Conservation (phyloP, 208 protist genomes). For the Leishmania tarentolae region DNA sequence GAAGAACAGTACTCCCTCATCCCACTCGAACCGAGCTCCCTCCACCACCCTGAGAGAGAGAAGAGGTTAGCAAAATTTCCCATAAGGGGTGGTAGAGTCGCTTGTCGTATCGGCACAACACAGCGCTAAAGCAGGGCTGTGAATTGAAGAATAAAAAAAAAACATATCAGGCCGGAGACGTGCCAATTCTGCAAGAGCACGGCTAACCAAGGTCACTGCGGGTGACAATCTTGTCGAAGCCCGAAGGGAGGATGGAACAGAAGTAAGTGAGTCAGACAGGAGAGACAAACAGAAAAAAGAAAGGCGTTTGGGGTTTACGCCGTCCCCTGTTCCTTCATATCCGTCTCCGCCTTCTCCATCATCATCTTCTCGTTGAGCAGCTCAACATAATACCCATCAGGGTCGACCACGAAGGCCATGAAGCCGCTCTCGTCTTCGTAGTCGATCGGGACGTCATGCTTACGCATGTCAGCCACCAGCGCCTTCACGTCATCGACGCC, state of each 20-base stretch:
- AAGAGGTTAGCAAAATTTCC: background rate
- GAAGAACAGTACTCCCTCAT: background rate
- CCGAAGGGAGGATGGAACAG: background rate
- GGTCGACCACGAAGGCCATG: constrained; percentile 88
- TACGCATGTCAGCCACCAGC: constrained; percentile 44
- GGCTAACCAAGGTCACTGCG: too few species aligned
- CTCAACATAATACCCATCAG: constrained; percentile 88
- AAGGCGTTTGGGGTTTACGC: constrained; percentile 10
- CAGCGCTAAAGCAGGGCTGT: background rate
- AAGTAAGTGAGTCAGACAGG: background rate
- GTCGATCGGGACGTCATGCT: constrained; percentile 59
- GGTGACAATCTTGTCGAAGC: background rate
- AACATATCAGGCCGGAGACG: too few species aligned
- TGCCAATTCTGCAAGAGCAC: background rate
- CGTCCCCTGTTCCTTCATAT: constrained; percentile 81
- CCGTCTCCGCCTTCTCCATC: constrained; percentile 51
- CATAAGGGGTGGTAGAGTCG: background rate
- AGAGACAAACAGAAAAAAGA: background rate
- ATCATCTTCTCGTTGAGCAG: constrained; percentile 80
- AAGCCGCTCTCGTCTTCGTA: constrained; percentile 78
- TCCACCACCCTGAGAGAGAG: background rate
- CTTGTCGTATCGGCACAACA: background rate
- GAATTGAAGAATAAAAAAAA: background rate
- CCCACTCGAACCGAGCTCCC: background rate
- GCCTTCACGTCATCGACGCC: constrained; percentile 77